phyloP scores from a whole-genome alignment of 805 yeast species.

The Sugiyamaella smithiae region DNA sequence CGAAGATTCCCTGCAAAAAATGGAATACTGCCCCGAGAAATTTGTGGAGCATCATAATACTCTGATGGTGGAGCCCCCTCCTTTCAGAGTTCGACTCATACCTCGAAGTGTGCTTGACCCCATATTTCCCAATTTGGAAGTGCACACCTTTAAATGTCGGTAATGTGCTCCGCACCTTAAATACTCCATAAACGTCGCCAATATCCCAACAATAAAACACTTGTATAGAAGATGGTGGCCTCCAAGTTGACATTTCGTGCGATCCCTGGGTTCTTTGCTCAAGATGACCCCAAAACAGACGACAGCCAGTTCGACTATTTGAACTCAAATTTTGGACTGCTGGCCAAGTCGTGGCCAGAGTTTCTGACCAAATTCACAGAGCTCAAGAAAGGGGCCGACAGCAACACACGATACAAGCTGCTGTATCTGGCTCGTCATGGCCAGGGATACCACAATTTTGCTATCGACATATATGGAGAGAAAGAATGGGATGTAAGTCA shows the following conservation, averaged over 20 bases:
- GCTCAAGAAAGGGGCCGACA: slow-evolving; percentile 32
- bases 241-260: slow-evolving; percentile 28
- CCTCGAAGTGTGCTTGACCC: no score
- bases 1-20: slow-evolving; percentile 28
- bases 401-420: slow-evolving; percentile 40
- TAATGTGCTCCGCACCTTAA: no score
- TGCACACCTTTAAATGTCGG: no score
- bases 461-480: slow-evolving; percentile 45
- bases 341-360: slow-evolving; percentile 37
- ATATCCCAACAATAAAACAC: no score
- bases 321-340: slow-evolving; percentile 43
- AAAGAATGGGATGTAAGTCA: slow-evolving; percentile 40
- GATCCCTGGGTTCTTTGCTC: slow-evolving; percentile 42
- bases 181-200: no score
- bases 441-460: slow-evolving; percentile 52
- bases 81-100: slow-evolving; percentile 37
- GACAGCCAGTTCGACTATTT: slow-evolving; percentile 42
- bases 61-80: slow-evolving; percentile 60
- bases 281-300: slow-evolving; percentile 43
- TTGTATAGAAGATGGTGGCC: background rate
- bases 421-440: slow-evolving; percentile 52
- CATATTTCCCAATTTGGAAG: no score
- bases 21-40: slow-evolving; percentile 52
- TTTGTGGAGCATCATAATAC: slow-evolving; percentile 53
- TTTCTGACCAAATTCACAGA: slow-evolving; percentile 31